Conservation (phyloP, 306 rosid genomes). For the Corylus americana region DNA sequence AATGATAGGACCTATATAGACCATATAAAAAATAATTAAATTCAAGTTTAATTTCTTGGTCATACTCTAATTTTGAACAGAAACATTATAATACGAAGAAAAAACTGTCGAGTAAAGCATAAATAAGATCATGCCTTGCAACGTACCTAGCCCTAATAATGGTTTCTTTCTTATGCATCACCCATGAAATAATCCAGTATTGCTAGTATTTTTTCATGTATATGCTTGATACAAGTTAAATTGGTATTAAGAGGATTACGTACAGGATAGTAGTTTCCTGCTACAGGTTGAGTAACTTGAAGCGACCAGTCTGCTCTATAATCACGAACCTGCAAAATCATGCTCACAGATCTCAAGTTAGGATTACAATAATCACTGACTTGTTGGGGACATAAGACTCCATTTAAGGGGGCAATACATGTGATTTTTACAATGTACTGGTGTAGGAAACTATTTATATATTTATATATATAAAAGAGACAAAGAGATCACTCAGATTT, state of each 20-base stretch:
- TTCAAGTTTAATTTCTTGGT: too few species aligned
- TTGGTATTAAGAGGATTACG: conserved; percentile 31
- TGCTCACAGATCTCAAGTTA: conserved; percentile 17
- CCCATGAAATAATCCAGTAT: neutral
- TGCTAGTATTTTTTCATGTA: neutral
- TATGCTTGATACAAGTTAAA: neutral
- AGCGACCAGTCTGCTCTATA: conserved; percentile 81
- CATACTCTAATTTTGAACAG: neutral
- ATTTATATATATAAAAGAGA: neutral
- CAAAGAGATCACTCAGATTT: neutral
- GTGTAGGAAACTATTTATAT: neutral
- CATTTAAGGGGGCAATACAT: neutral
- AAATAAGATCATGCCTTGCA: neutral
- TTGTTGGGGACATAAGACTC: neutral
- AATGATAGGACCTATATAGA: too few species aligned
- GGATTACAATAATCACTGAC: neutral
- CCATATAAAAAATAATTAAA: too few species aligned
- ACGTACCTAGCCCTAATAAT: too few species aligned
- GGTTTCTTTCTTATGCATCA: too few species aligned
- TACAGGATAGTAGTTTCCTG: conserved; percentile 92
- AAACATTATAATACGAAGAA: neutral
- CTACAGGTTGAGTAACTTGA: conserved; percentile 71
- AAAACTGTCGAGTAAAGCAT: neutral
- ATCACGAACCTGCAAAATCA: conserved; percentile 67
- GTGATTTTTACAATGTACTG: neutral